Evolutionary conservation across 129 eudicot species (phyloP), one percentile per base, ranked within the genome.

Genomic region (Helianthus tuberosus): DNA sequence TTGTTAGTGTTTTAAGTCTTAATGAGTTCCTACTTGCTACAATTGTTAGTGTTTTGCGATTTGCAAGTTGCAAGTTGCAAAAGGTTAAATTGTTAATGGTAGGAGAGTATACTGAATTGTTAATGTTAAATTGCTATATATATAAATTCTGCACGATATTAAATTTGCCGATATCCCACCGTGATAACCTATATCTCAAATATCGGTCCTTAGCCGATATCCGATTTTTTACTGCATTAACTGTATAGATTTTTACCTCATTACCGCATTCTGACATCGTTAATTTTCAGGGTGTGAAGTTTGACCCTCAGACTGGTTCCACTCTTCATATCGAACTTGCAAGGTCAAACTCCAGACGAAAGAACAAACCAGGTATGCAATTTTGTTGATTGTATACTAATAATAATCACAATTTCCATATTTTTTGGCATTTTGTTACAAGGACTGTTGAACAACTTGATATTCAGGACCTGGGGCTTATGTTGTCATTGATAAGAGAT

Each of bases 231-330:
- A 27, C 32, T 2, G 32, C 32, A 27, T 27, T 27, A 27, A 27
- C 32, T 27, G 32, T 2, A 27, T 27, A 27, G 32, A 5, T 41
- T 59, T 61, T 54, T 7, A 52, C 23, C 23, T 0, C 23, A 20
- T 20, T 0, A 20, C 23, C 23, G 23, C 66, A 63, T 51, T 63
- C 50, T 23, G 43, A 25, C 51, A 17, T 29, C 57, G 6, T 17
- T 58, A 25, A 58, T 71, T 75, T 77, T 60, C 92, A 93, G 97
- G 98, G 97, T 81, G 91, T 84, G 14, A 93, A 86, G 84, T 93
- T 90, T 72, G 98, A 93, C 76, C 98, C 98, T 71, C 96, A 90
- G 75, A 84, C 96, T 81, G 96, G 97, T 35, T 89, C 92, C 11
- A 78, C 87, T 69, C 80, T 93, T 75, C 98, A 90, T 76, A 88